phyloP scores from a whole-genome alignment of 768 basidiomycete genomes.

The Phylloporus arenicola region DNA sequence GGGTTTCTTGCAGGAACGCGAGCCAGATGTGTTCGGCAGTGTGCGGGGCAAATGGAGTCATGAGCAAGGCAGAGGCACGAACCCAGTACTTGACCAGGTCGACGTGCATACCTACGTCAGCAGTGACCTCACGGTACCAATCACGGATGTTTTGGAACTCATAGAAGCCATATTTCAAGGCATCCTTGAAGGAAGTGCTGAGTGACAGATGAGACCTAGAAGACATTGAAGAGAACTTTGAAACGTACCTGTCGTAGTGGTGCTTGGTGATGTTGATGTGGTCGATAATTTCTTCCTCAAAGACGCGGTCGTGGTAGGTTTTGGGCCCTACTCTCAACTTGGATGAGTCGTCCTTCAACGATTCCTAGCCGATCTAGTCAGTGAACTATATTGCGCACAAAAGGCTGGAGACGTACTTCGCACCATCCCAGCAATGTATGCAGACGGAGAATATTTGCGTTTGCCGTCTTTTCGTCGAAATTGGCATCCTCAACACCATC shows the following conservation, averaged over 20 bases:
- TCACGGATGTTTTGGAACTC: slow-evolving; percentile 89
- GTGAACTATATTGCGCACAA: background rate
- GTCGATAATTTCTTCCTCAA: slow-evolving; percentile 86
- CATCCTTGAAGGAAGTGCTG: slow-evolving; percentile 94
- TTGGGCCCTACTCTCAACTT: slow-evolving; percentile 69
- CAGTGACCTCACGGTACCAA: slow-evolving; percentile 92
- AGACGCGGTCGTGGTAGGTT: slow-evolving; percentile 82
- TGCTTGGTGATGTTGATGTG: slow-evolving; percentile 77
- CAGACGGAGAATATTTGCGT: slow-evolving; percentile 90
- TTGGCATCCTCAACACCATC: slow-evolving; percentile 98
- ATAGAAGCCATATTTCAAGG: slow-evolving; percentile 92
- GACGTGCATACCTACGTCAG: slow-evolving; percentile 85
- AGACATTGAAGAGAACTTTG: background rate
- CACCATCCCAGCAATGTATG: slow-evolving; percentile 91
- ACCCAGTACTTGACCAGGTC: slow-evolving; percentile 88
- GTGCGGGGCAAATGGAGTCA: slow-evolving; percentile 88
- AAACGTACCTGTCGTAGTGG: slow-evolving; percentile 74
- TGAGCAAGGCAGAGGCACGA: slow-evolving; percentile 69
- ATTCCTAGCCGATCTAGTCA: slow-evolving; percentile 52
- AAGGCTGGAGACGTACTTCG: slow-evolving; percentile 50
- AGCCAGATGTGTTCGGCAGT: slow-evolving; percentile 90
- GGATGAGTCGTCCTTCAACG: slow-evolving; percentile 56
- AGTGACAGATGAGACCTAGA: background rate
- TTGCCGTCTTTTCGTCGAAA: slow-evolving; percentile 97
- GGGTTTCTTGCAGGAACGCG: slow-evolving; percentile 61